Percentiles rank a stretch among this genome's conserved stretches.
Conservation (phyloP, 371 early-diverging fungal genomes). For the Syncephalastrum racemosum region DNA sequence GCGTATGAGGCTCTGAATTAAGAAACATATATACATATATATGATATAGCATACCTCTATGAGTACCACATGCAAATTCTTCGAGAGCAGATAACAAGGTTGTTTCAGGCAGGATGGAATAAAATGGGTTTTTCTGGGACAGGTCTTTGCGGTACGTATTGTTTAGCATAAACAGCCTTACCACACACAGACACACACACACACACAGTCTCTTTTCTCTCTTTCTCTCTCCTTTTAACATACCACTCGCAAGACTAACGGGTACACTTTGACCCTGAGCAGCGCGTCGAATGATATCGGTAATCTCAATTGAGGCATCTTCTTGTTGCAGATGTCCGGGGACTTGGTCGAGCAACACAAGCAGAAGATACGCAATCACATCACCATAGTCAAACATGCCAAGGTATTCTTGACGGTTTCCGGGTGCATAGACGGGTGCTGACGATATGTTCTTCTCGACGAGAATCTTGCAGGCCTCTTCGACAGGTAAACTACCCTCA, state of each 20-base stretch:
- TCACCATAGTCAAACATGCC: constrained; percentile 92
- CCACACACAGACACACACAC: not conserved
- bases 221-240: not conserved
- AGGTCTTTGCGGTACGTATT: constrained; percentile 46
- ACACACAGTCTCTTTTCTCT: not conserved
- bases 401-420: constrained; percentile 41
- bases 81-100: constrained; percentile 70
- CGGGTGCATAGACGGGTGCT: constrained; percentile 74
- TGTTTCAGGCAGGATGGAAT: constrained; percentile 76
- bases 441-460: constrained; percentile 58
- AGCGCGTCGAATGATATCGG: constrained; percentile 60
- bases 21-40: constrained; percentile 1
- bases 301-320: constrained; percentile 50
- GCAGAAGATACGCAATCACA: constrained; percentile 50
- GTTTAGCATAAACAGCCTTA: not conserved
- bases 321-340: constrained; percentile 9
- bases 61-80: constrained; percentile 77
- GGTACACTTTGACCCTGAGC: constrained; percentile 57
- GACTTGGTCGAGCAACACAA: constrained; percentile 29
- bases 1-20: not conserved
- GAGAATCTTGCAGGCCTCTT: constrained; percentile 47
- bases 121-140: constrained; percentile 85
- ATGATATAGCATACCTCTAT: constrained; percentile 58
- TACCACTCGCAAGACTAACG: constrained; percentile 64
- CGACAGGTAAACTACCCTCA: constrained; percentile 44